Base-by-base conservation (phyloP, 352 stramenopile species). In the Labyrinthula sp. region DNA sequence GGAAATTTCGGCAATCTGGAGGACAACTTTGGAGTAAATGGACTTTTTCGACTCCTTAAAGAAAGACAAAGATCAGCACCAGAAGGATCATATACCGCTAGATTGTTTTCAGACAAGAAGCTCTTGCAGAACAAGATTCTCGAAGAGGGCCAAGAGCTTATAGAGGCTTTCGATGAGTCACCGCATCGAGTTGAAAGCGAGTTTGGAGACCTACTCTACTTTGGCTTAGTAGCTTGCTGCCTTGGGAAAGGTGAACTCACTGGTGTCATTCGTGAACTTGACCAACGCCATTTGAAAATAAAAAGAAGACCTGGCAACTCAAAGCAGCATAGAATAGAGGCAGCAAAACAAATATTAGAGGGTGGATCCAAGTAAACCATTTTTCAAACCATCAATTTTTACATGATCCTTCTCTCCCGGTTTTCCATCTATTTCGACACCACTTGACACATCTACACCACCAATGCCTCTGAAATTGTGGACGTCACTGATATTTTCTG, bases 151-250 rank as follows among this genome's bases (percentile, higher is more conserved):
- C 82, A 94, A 57, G 79, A 91, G 50, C 69, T 91, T 12, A 68
- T 74, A 1, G 79, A 91, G 55, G 77, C 79, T 3, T 27, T 54
- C 26, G 45, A 54, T 35, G 63, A 58, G 25, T 40, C 62, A 4
- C 60, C 68, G 23, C 41, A 75, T 12, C 72, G 94, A 49, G 78
- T 94, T 0, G 81, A 82, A 4, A 78, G 76, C 25, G 83, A 95
- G 61, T 70, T 87, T 4, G 84, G 82, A 3, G 84, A 95, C 65
- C 76, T 95, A 10, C 64, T 93, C 54, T 95, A 95, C 59, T 95
- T 95, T 63, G 78, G 80, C 14, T 86, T 95, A 71, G 75, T 84
- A 31, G 72, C 75, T 38, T 87, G 79, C 29, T 68, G 78, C 3
- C 81, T 81, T 27, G 80, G 77, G 25, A 79, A 79, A 15, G 83